Base-by-base conservation (phyloP, 1,139 yeast genomes). In the Meyerozyma carpophila region DNA sequence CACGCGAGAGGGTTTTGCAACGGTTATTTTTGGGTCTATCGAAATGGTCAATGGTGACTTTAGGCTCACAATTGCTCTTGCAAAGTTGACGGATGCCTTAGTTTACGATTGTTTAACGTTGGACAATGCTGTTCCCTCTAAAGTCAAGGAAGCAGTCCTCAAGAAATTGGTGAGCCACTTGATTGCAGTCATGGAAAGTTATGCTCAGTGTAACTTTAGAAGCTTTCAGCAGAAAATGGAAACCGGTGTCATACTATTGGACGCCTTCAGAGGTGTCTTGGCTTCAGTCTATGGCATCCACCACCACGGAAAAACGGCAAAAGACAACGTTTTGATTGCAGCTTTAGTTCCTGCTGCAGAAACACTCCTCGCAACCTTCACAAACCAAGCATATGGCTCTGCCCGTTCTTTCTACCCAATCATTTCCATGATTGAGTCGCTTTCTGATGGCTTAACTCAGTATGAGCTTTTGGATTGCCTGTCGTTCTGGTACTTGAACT, bases 11-110 rank as follows among this genome's bases (percentile, higher is more conserved):
- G 93, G 94, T 0, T 65, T 81, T 42, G 80, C 83, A 0, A 63
- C 81, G 1, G 72, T 75, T 0, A 71, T 88, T 8, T 70, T 88
- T 44, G 91, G 93, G 3, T 76, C 91, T 3, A 75, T 81, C 25
- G 97, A 90, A 61, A 76, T 83, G 62, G 81, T 84, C 2, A 70
- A 68, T 44, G 93, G 91, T 8, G 76, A 77, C 40, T 90, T 77
- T 59, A 68, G 66, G 8, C 84, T 89, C 53, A 82, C 94, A 0
- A 56, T 84, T 10, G 63, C 82, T 0, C 59, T 87, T 37, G 67
- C 84, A 18, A 72, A 77, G 39, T 64, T 90, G 25, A 75, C 78
- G 8, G 73, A 75, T 40, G 63, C 73, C 1, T 66, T 89, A 39
- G 74, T 82, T 1, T 67, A 72, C 11, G 79, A 80, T 50, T 75